Conservation (phyloP, 2,329 filamentous ascomycete species). For the Berkeleyomyces basicola region DNA sequence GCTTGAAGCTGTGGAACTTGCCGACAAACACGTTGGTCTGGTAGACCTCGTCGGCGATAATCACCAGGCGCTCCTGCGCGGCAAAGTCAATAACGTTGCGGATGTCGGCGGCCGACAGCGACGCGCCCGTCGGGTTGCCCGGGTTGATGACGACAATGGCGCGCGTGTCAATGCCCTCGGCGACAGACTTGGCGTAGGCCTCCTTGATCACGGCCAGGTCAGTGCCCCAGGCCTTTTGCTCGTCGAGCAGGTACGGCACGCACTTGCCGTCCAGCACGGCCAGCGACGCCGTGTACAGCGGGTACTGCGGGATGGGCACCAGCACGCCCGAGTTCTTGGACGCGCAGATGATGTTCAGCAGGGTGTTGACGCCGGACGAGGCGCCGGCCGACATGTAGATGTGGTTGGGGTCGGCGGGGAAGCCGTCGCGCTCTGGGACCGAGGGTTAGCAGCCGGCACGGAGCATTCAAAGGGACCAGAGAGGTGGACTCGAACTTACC, state of each 20-base stretch:
- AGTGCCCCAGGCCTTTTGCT: constrained; percentile 74
- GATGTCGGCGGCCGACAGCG: constrained; percentile 62
- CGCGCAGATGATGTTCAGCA: constrained; percentile 77
- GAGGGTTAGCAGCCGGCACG: background rate
- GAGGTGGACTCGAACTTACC: constrained; percentile 31
- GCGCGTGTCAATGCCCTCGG: constrained; percentile 68
- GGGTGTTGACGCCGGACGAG: constrained; percentile 85
- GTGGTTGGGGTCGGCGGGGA: constrained; percentile 59
- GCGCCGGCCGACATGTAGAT: constrained; percentile 88
- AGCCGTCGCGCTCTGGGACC: constrained; percentile 60
- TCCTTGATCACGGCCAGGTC: constrained; percentile 61
- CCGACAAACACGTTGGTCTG: constrained; percentile 96
- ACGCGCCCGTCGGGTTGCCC: constrained; percentile 89
- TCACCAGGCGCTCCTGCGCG: constrained; percentile 65
- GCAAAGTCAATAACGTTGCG: constrained; percentile 76
- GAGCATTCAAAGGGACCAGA: background rate
- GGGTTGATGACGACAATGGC: constrained; percentile 97
- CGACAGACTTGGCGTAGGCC: constrained; percentile 57
- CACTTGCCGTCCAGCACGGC: constrained; percentile 68
- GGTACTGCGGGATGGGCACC: constrained; percentile 93
- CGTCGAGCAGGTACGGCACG: constrained; percentile 89
- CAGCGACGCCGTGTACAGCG: constrained; percentile 88
- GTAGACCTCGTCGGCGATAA: constrained; percentile 96
- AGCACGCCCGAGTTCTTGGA: constrained; percentile 64
- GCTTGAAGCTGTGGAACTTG: constrained; percentile 92